Percentiles rank a stretch among this genome's conserved stretches.
phyloP scores from a whole-genome alignment of 768 basidiomycete species.

The Boletus huronensis region DNA sequence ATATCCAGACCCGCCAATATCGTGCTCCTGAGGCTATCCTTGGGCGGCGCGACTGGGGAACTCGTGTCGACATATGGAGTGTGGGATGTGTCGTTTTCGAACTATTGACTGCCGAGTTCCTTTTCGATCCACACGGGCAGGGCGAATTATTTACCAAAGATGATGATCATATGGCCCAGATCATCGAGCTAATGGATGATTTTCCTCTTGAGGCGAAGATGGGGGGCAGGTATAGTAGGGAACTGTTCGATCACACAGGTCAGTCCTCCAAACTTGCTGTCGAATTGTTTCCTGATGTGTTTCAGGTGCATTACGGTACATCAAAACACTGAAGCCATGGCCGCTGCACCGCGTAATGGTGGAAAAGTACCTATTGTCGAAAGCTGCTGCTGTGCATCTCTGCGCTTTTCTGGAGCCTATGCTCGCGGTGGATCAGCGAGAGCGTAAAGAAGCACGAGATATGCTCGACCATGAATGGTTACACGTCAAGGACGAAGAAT shows the following conservation, averaged over 20 bases:
- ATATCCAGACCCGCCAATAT: slow-evolving; percentile 96
- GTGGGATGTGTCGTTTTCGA: slow-evolving; percentile 91
- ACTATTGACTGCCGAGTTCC: slow-evolving; percentile 84
- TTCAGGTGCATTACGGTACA: slow-evolving; percentile 66
- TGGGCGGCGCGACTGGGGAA: slow-evolving; percentile 82
- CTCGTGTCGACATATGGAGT: slow-evolving; percentile 86
- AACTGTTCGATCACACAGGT: slow-evolving; percentile 78
- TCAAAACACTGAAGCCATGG: slow-evolving; percentile 73
- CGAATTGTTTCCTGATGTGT: slow-evolving; percentile 3
- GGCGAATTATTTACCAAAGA: slow-evolving; percentile 84
- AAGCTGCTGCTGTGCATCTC: slow-evolving; percentile 52
- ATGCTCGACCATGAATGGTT: slow-evolving; percentile 79
- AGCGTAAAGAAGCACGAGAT: slow-evolving; percentile 68
- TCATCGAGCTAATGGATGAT: slow-evolving; percentile 87
- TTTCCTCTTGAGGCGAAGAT: slow-evolving; percentile 69
- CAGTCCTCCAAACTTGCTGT: slow-evolving; percentile 20
- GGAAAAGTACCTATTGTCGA: slow-evolving; percentile 80
- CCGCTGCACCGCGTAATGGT: slow-evolving; percentile 79
- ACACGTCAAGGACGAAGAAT: slow-evolving; percentile 33
- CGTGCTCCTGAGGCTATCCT: slow-evolving; percentile 92
- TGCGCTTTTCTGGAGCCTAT: slow-evolving; percentile 73
- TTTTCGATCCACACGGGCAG: slow-evolving; percentile 87
- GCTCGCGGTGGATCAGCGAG: slow-evolving; percentile 66
- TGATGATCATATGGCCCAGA: slow-evolving; percentile 95
- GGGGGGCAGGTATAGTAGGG: slow-evolving; percentile 80